Percentiles rank a stretch among this genome's conserved stretches.
phyloP scores from a whole-genome alignment of 192 early-diverging fungal species.

The Allomyces macrogynus region DNA sequence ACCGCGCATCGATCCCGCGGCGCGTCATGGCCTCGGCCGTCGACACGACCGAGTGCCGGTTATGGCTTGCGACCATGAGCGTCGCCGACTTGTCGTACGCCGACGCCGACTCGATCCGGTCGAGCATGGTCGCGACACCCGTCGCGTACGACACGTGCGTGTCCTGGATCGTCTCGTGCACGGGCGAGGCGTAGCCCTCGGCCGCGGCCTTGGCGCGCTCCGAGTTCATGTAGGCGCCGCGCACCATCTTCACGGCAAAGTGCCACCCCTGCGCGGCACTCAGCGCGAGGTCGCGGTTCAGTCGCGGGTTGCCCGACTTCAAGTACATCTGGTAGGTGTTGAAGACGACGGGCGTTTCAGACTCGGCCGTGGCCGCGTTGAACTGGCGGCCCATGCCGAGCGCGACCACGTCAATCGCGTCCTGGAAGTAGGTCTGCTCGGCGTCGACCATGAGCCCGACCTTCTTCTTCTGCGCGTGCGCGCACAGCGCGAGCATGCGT shows the following conservation, averaged over 20 bases:
- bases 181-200: conserved; percentile 53
- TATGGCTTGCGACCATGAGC: conserved; percentile 81
- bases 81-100: conserved; percentile 22
- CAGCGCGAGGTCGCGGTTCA: conserved; percentile 42
- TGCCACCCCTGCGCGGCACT: conserved; percentile 48
- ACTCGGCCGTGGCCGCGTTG: conserved; percentile 25
- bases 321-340: conserved; percentile 97
- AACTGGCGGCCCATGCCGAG: conserved; percentile 43
- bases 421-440: conserved; percentile 84
- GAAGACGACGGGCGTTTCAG: conserved; percentile 45
- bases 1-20: conserved; percentile 24
- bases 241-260: conserved; percentile 74
- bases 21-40: conserved; percentile 40
- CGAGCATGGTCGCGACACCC: conserved; percentile 50
- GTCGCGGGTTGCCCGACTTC: conserved; percentile 33
- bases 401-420: conserved; percentile 69
- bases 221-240: conserved; percentile 20
- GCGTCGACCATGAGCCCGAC: conserved; percentile 80
- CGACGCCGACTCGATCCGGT: conserved; percentile 18
- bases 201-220: conserved; percentile 25
- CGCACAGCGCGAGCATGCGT: conserved; percentile 46
- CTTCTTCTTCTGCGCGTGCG: conserved; percentile 32
- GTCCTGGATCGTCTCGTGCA: conserved; percentile 50
- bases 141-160: conserved; percentile 70
- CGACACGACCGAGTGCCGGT: conserved; percentile 49